Evolutionary conservation across 2,329 filamentous ascomycete species (phyloP).

Genomic region (Mycosphaerella sp.): DNA sequence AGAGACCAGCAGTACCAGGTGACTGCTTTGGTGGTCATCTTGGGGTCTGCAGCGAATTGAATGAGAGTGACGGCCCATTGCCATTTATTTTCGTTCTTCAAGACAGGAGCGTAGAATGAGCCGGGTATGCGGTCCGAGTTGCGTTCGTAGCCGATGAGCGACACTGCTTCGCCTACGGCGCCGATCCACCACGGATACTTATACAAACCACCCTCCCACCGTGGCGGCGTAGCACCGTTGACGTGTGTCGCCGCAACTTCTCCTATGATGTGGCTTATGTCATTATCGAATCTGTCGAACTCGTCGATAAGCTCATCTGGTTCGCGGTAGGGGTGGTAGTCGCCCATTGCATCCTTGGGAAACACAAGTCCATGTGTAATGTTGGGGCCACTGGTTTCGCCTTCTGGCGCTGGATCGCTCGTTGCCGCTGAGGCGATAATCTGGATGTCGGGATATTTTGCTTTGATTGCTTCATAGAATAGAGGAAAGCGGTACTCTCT

Average conservation of each 20-base stretch:
- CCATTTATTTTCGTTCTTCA: slow-evolving; percentile 30
- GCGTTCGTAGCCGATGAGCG: slow-evolving; percentile 58
- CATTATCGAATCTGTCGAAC: slow-evolving; percentile 44
- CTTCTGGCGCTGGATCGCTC: slow-evolving; percentile 15
- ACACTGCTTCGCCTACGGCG: slow-evolving; percentile 58
- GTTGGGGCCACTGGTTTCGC: slow-evolving; percentile 8
- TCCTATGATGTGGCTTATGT: slow-evolving; percentile 37
- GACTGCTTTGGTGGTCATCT: slow-evolving; percentile 28
- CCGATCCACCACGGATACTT: slow-evolving; percentile 46
- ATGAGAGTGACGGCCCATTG: slow-evolving; percentile 36
- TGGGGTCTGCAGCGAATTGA: slow-evolving; percentile 37
- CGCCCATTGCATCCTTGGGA: slow-evolving; percentile 19
- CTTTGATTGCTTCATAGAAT: slow-evolving; percentile 55
- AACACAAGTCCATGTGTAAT: slow-evolving; percentile 10
- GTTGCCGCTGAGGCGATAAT: slow-evolving; percentile 42
- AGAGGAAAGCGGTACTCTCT: slow-evolving; percentile 50
- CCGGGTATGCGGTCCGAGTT: slow-evolving; percentile 55
- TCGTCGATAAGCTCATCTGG: slow-evolving; percentile 27
- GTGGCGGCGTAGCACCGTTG: slow-evolving; percentile 37
- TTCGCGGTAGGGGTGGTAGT: slow-evolving; percentile 33
- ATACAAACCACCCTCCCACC: slow-evolving; percentile 31
- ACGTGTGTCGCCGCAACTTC: slow-evolving; percentile 48
- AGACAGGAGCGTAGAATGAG: slow-evolving; percentile 36
- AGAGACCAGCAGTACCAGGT: slow-evolving; percentile 36
- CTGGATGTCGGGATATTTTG: slow-evolving; percentile 51